Conservation (phyloP, 768 basidiomycete species). For the Pseudohyphozyma bogoriensis region DNA sequence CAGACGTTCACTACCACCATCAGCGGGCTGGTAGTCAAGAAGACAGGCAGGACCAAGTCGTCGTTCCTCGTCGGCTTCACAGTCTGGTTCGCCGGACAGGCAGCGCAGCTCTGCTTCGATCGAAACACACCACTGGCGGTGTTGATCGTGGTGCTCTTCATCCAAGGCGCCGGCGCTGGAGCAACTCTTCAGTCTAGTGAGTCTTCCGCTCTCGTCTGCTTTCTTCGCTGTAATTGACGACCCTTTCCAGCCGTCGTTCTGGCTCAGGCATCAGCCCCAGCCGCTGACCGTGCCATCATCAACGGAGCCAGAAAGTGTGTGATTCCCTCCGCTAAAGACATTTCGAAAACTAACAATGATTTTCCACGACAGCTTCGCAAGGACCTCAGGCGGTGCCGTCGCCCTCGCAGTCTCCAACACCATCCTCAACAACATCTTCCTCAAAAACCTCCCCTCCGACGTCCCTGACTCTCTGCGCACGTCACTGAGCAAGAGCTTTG, state of each 20-base stretch:
- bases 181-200: slow-evolving; percentile 32
- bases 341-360: not conserved
- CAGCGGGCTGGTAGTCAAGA: slow-evolving; percentile 30
- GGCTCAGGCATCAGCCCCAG: slow-evolving; percentile 28
- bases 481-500: slow-evolving; percentile 7
- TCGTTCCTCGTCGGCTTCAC: slow-evolving; percentile 32
- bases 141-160: slow-evolving; percentile 29
- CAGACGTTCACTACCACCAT: slow-evolving; percentile 27
- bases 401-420: slow-evolving; percentile 36
- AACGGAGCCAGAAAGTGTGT: slow-evolving; percentile 29
- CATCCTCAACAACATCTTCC: slow-evolving; percentile 34
- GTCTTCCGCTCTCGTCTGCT: not conserved
- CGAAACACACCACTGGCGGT: slow-evolving; percentile 15
- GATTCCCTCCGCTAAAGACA: no score
- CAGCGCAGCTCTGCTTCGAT: slow-evolving; percentile 31
- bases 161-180: slow-evolving; percentile 34
- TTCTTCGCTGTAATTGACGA: not conserved
- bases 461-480: slow-evolving; percentile 2
- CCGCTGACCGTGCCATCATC: slow-evolving; percentile 34
- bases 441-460: slow-evolving; percentile 6
- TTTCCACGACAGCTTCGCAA: slow-evolving; percentile 30
- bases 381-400: slow-evolving; percentile 36
- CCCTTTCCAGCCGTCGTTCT: slow-evolving; percentile 28
- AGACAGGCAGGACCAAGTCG: slow-evolving; percentile 32
- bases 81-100: slow-evolving; percentile 30